Evolutionary conservation across 306 rosid genomes (phyloP).

Genomic region (Inga laurina): DNA sequence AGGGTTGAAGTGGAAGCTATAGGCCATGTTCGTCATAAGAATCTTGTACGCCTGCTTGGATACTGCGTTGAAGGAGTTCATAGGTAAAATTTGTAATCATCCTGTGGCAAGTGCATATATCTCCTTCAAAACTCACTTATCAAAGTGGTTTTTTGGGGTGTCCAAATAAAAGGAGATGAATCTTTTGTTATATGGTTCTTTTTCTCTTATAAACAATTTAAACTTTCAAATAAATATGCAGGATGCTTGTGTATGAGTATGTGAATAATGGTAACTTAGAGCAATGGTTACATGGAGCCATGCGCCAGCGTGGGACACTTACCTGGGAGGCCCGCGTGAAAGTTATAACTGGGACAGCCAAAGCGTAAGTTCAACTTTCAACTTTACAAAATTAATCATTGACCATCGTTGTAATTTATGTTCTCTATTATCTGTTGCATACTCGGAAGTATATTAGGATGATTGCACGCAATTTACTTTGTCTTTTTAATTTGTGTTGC

Average conservation of each 20-base stretch:
- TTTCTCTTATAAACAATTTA: not conserved
- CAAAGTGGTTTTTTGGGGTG: not conserved
- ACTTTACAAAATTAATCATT: not conserved
- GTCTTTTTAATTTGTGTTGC: not conserved
- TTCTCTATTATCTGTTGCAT: not conserved
- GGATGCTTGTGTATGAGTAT: slow-evolving; percentile 95
- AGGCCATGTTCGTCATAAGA: slow-evolving; percentile 93
- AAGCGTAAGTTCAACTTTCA: slow-evolving; percentile 74
- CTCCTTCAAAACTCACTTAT: not conserved
- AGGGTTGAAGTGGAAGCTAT: slow-evolving; percentile 98
- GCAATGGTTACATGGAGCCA: slow-evolving; percentile 92
- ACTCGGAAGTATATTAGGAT: not conserved
- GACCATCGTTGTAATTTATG: not conserved
- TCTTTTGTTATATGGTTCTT: not conserved
- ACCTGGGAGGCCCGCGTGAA: slow-evolving; percentile 97
- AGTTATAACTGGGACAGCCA: slow-evolving; percentile 88
- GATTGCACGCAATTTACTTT: not conserved
- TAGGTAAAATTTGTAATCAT: slow-evolving; percentile 45
- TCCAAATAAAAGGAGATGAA: not conserved
- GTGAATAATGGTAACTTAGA: slow-evolving; percentile 96
- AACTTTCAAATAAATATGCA: slow-evolving; percentile 34
- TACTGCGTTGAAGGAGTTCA: slow-evolving; percentile 95
- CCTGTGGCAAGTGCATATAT: not conserved
- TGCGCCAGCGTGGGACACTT: slow-evolving; percentile 72
- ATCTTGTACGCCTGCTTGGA: slow-evolving; percentile 92